phyloP scores from a whole-genome alignment of 2,329 filamentous ascomycete species.

The Pyrenophora tritici-repentis region DNA sequence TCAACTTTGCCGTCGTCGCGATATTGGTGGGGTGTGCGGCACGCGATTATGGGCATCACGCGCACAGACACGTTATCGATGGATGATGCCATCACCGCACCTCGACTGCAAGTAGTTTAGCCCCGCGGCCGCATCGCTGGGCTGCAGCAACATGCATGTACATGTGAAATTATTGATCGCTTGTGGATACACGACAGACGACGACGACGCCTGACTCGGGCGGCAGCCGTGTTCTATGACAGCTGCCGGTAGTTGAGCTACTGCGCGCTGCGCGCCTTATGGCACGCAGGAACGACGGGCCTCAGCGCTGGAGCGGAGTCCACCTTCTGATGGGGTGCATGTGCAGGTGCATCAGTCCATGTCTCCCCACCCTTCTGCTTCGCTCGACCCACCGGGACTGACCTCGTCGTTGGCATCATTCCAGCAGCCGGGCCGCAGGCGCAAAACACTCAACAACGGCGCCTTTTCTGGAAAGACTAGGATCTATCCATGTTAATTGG shows the following conservation, averaged over 20 bases:
- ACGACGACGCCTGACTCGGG: not conserved
- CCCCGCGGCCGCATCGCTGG: too few species aligned
- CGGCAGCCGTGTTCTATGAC: not conserved
- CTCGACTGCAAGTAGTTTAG: too few species aligned
- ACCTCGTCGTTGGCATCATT: constrained; percentile 5
- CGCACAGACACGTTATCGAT: too few species aligned
- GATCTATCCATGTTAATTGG: constrained; percentile 17
- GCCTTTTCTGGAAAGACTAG: constrained; percentile 1
- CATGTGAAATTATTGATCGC: not conserved
- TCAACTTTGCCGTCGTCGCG: too few species aligned
- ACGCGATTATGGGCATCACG: too few species aligned
- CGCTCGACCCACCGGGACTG: constrained; percentile 18
- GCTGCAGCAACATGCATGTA: not conserved
- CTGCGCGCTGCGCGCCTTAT: too few species aligned
- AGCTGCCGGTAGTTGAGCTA: too few species aligned
- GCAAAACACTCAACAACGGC: constrained; percentile 1
- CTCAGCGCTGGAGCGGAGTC: not conserved
- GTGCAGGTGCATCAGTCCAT: too few species aligned
- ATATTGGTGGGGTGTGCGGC: too few species aligned
- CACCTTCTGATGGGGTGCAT: too few species aligned
- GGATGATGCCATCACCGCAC: too few species aligned
- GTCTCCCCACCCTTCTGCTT: constrained; percentile 8
- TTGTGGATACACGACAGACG: not conserved
- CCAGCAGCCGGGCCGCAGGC: not conserved
- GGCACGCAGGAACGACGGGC: not conserved